phyloP scores from a whole-genome alignment of 257 asterid species.

The Ehretia macrophylla region DNA sequence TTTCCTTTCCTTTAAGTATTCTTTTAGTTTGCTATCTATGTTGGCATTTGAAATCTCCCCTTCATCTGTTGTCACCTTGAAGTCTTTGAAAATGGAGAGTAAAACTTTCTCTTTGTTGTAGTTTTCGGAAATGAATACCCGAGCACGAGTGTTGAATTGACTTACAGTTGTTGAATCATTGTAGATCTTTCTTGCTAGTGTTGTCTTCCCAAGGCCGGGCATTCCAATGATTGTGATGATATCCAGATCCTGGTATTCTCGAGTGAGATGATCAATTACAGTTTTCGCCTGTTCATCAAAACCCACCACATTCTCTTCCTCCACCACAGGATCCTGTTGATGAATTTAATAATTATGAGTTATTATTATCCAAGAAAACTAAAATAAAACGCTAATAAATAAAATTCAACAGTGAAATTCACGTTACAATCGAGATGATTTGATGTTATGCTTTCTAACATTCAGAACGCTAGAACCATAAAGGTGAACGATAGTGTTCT shows the following conservation, averaged over 20 bases:
- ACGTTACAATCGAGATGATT: too few species aligned
- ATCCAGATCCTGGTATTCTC: constrained; percentile 2
- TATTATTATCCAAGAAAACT: background rate
- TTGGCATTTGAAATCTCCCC: constrained; percentile 1
- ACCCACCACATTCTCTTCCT: constrained; percentile 27
- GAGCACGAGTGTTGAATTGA: constrained; percentile 3
- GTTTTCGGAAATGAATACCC: constrained; percentile 24
- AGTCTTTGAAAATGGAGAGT: constrained; percentile 14
- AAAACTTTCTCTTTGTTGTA: constrained; percentile 19
- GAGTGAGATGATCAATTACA: constrained; percentile 6
- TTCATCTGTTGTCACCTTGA: constrained; percentile 7
- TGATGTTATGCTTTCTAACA: too few species aligned
- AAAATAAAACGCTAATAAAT: background rate
- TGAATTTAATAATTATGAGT: background rate
- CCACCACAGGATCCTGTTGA: constrained; percentile 5
- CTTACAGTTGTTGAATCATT: constrained; percentile 4
- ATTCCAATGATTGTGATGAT: constrained; percentile 21
- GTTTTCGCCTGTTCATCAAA: constrained; percentile 16
- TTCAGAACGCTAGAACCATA: too few species aligned
- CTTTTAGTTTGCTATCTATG: constrained; percentile 4
- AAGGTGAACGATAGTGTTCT: too few species aligned
- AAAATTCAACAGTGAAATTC: too few species aligned
- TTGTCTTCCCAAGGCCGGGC: constrained; percentile 20
- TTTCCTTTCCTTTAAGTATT: constrained; percentile 10
- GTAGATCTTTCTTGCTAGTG: constrained; percentile 10